Base-by-base conservation (phyloP, 2,329 filamentous ascomycete genomes). In the Tolypocladium cylindrosporum region DNA sequence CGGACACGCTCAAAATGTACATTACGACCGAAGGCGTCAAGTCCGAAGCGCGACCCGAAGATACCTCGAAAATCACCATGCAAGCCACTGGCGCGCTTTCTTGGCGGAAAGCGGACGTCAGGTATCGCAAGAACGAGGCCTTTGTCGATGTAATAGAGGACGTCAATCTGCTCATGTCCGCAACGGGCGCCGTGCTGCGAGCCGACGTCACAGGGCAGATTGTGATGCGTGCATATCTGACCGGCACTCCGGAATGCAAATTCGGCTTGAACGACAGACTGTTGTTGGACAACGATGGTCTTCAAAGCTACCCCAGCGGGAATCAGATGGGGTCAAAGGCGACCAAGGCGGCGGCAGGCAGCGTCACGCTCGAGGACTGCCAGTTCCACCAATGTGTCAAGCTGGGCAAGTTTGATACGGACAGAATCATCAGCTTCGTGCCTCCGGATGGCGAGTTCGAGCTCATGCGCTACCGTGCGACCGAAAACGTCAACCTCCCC, bases 111-210 rank as follows among this genome's bases (percentile, higher is more conserved):
- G 90, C 93, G 60, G 93, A 97, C 73, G 94, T 99, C 75, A 96
- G 96, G 71, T 99, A 99, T 77, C 89, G 94, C 73, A 99, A 99
- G 78, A 99, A 99, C 77, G 94, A 99, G 74, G 94, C 94, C 39
- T 99, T 99, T 69, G 94, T 99, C 65, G 94, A 99, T 74, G 94
- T 99, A 21, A 99, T 99, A 68, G 94, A 99, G 75, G 94, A 99
- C 69, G 93, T 99, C 68, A 99, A 99, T 74, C 83, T 99, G 59
- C 87, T 99, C 69, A 97, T 99, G 89, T 97, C 93, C n/a, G 94
- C 94, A 7, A 94, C 91, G 0, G 94, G 94, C 37, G 93, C 92
- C 27, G 91, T 99, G 36, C 83, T 99, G 14, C 89, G 94, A 63
- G 94, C 94, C 62, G 94, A 99, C 68, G 94, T 99, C 56, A 96